phyloP scores from a whole-genome alignment of 1,139 yeast genomes.

The Yamadazyma trypodendri region DNA sequence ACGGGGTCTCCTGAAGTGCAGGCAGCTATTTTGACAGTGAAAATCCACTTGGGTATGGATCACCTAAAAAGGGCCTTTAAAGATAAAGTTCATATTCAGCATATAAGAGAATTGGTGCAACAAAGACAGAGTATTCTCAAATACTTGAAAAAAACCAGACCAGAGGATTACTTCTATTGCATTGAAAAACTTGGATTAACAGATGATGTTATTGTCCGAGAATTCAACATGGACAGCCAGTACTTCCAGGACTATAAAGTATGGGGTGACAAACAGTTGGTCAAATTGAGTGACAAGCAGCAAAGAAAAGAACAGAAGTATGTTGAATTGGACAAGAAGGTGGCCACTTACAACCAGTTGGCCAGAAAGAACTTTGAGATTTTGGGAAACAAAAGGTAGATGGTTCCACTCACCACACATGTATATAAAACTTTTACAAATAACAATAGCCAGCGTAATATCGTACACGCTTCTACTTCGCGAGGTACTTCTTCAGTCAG shows the following conservation, averaged over 20 bases:
- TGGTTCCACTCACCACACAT: constrained; percentile 14
- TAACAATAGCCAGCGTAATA: no score
- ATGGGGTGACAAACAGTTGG: constrained; percentile 62
- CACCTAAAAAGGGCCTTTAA: constrained; percentile 74
- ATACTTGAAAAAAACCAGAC: constrained; percentile 76
- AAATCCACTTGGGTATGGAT: constrained; percentile 72
- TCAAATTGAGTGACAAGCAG: constrained; percentile 44
- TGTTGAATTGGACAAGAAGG: constrained; percentile 42
- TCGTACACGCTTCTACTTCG: no score
- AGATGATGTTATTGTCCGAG: constrained; percentile 73
- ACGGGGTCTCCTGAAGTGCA: constrained; percentile 96
- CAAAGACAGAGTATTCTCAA: constrained; percentile 80
- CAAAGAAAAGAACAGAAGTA: constrained; percentile 34
- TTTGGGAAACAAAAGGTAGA: background rate
- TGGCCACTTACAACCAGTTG: constrained; percentile 37
- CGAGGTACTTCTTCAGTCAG: no score
- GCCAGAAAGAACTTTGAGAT: constrained; percentile 38
- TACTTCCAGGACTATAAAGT: constrained; percentile 85
- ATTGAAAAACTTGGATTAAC: constrained; percentile 84
- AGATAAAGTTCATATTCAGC: constrained; percentile 68
- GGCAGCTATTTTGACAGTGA: constrained; percentile 84
- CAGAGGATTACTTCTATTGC: constrained; percentile 81
- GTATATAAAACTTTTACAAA: no score
- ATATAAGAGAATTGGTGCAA: constrained; percentile 79
- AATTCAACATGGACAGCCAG: constrained; percentile 79